These are phyloP conservation scores for Petunia hybrid DNA, from an alignment of 305 asterid genomes.

Conservation along the genomic window DNA sequence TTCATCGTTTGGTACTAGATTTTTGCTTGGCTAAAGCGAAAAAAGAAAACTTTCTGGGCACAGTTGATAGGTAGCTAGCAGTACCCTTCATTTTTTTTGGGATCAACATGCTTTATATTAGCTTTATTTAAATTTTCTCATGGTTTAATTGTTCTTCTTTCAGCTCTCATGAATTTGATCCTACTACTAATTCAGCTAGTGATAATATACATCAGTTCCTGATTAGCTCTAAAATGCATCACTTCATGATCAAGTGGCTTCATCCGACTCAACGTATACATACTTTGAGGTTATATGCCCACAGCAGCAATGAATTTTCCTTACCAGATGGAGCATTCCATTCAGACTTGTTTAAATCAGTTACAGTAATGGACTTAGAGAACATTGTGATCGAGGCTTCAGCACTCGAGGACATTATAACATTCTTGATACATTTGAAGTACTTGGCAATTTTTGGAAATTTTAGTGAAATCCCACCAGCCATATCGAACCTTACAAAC, in stretches of 20 bases:
- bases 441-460: neutral
- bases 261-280: neutral
- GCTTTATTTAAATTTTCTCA: neutral
- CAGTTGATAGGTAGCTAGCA: constrained; percentile 19
- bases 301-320: neutral
- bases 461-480: constrained; percentile 9
- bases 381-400: neutral
- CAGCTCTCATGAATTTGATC: neutral
- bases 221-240: constrained; percentile 5
- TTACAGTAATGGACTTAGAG: constrained; percentile 16
- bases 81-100: neutral
- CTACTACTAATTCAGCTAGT: neutral
- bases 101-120: neutral
- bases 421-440: constrained; percentile 19
- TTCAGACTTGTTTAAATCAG: constrained; percentile 17
- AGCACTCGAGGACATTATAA: neutral
- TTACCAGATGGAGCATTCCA: neutral
- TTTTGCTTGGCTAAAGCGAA: constrained; percentile 37
- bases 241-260: constrained; percentile 1
- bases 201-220: neutral
- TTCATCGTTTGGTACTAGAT: constrained; percentile 36
- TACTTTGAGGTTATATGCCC: constrained; percentile 3
- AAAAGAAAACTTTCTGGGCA: constrained; percentile 34
- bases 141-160: neutral
- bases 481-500: neutral